Base-by-base conservation (phyloP, 2,329 filamentous ascomycete species). In the Monilinia polystroma region DNA sequence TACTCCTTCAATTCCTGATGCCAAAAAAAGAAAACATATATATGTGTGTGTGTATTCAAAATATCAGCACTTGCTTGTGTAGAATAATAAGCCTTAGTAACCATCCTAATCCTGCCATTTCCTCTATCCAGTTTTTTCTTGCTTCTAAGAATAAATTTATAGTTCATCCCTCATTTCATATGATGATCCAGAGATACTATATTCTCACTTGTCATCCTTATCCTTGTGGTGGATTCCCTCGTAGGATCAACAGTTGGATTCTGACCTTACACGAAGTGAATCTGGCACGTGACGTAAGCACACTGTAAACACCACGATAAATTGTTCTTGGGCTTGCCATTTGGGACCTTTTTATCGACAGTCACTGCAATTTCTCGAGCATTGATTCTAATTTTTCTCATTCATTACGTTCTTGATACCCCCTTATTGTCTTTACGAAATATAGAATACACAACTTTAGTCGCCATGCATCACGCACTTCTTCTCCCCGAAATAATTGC, bases 391-490 rank as follows among this genome's bases (percentile, higher is more conserved):
- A 20, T 47, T 7, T 20, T 20, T 47, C 43, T 20, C 2, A 7
- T 20, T 47, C 16, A 7, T 20, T 47, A 47, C 43, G 16, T 4
- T 4, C 4, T 20, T 18, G 43, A 20, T 47, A 20, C 43, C 43
- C 2, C 4, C 20, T 20, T 47, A 1, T 47, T 47, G 2, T 47
- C 6, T 47, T 18, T 18, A 47, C 43, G 18, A 47, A 16, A 47
- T 20, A 47, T 47, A 47, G 4, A 35, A 43, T 43, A 43, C 16
- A 16, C 47, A 47, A 20, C 45, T 18, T 49, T 10, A 20, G 26
- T 35, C 52, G 52, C 26, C 26, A 63, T 63, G 59, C 59, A 63
- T 52, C 59, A 2, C n/a, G 45, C 47, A 41, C 59, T 63, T 52
- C 4, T 41, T 1, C 45, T 63, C 11, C 59, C 59, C n/a, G 47